Base-by-base conservation (phyloP, 2,329 filamentous ascomycete species). In the Fusarium veterinarium region DNA sequence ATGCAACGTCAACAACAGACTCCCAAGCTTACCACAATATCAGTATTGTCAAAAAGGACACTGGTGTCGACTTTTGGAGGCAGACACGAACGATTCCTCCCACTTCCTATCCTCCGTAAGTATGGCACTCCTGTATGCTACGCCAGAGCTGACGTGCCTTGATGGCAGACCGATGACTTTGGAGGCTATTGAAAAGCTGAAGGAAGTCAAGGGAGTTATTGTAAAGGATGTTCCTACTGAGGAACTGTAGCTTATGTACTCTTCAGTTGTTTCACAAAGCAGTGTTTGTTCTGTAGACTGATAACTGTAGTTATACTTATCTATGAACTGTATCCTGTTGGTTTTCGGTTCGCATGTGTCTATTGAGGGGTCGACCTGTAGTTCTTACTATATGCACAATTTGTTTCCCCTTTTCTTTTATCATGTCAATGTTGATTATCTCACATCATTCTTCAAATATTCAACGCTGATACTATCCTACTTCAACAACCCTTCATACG, bases 1-100 rank as follows among this genome's bases (percentile, higher is more conserved):
- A 9, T 3, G 0, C 6, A 19, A 5, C 3, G 1, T 2, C 0
- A 3, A 6, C 1, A 0, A 10, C 0, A 3, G 3, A 16, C 3
- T 3, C 8, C 1, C 11, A 8, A 23, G 45, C 63, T 67, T 2
- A 67, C 0, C 4, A 20, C 16, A 1, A 1, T 19, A 7, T 9
- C 1, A 67, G 64, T 5, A 40, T 67, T 1, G 33, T 67, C 4
- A 53, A 67, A 13, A 37, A 67, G 4, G 64, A 67, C 8, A 67
- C 64, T 17, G 64, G 64, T 8, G 64, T 10, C 1, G 44, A 61
- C 4, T 38, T 16, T 9, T 67, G 64, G 64, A 53, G 25, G 13
- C 64, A 64, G n/a, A 67, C 63, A 0, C 30, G 64, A 40, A 53
- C 63, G 0, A 48, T 67, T 9, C 64, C 64, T 11, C 64, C 64